Evolutionary conservation across 176 grass and related monocot species (phyloP), one percentile per base, ranked within the genome.

Genomic region (Thalia dealbata): DNA sequence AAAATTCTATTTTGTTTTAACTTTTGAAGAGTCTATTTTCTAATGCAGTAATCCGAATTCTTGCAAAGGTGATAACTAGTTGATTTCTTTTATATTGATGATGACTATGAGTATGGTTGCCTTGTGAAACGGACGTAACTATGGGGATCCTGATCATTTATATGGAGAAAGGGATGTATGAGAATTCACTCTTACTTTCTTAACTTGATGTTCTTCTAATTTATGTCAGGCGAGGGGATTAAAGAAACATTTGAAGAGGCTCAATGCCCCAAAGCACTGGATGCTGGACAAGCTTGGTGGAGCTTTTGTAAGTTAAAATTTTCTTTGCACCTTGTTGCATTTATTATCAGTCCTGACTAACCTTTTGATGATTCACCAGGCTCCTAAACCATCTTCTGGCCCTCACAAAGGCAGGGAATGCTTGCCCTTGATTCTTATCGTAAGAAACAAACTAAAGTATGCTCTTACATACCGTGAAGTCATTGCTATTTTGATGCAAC

Each of bases 211-310:
- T 58, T 58, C 19, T 58, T 19, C 21, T 58, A 19, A 58, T 58
- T 2, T 19, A n/a, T 19, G n/a, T n/a, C 54, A 58, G 54, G 54
- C 54, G 16, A 58, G 54, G 16, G 54, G 54, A 9, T 58, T 58
- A 19, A 58, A 58, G 54, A 58, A 58, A n/a, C 54, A 58, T 58
- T 16, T 58, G 54, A 58, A 58, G 54, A 58, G 54, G 54, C 54
- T 58, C 21, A 58, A 58, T 58, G 54, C 54, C 54, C 54, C 54
- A 23, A 58, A 58, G 16, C 54, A 58, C 18, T 58, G 54, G 54
- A 58, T 58, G 54, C 18, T 58, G 6, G 54, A 58, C 54, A 58
- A 58, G 54, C 54, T 58, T n/a, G 54, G 54, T n/a, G 54, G 54
- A 58, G 54, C 54, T 58, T 58, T 58, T 9, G 54, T 58, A n/a